Evolutionary conservation across 1,284 basidiomycete species (phyloP).

Genomic region (Garcileccinum viscosum): DNA sequence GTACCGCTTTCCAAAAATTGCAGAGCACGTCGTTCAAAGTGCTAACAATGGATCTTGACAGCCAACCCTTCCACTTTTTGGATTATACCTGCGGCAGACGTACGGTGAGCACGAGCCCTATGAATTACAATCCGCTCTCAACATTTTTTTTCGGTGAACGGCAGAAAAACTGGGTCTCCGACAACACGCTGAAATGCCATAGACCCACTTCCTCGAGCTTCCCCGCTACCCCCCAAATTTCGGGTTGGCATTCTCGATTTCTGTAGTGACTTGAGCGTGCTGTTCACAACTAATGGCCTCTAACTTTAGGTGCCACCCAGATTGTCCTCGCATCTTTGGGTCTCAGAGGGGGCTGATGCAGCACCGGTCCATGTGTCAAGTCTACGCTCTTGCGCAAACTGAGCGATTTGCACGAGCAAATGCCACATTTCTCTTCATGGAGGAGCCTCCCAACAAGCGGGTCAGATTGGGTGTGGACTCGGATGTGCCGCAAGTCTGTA

Average conservation of each 20-base stretch:
- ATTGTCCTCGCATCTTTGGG: not conserved
- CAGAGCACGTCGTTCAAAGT: too few species aligned
- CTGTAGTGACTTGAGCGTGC: too few species aligned
- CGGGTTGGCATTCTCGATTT: not conserved
- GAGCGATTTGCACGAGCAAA: not conserved
- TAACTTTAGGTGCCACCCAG: constrained; percentile 2
- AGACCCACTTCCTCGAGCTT: not conserved
- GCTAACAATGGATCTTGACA: too few species aligned
- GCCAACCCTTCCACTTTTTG: too few species aligned
- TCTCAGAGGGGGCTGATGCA: not conserved
- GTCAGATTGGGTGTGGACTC: not conserved
- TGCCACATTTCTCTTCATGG: not conserved
- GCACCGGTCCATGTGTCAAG: not conserved
- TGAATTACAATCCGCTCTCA: too few species aligned
- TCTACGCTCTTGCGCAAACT: not conserved
- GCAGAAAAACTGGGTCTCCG: too few species aligned
- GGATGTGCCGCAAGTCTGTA: not conserved
- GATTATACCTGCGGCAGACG: too few species aligned
- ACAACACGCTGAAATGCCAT: too few species aligned
- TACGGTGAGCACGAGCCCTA: too few species aligned
- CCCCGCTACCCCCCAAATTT: not conserved
- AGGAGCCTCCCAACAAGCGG: constrained; percentile 3
- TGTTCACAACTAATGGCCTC: constrained; percentile 1
- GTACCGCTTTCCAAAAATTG: too few species aligned
- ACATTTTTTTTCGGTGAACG: too few species aligned